Conservation (phyloP, 441 rosid species). For the Sinapis alba region DNA sequence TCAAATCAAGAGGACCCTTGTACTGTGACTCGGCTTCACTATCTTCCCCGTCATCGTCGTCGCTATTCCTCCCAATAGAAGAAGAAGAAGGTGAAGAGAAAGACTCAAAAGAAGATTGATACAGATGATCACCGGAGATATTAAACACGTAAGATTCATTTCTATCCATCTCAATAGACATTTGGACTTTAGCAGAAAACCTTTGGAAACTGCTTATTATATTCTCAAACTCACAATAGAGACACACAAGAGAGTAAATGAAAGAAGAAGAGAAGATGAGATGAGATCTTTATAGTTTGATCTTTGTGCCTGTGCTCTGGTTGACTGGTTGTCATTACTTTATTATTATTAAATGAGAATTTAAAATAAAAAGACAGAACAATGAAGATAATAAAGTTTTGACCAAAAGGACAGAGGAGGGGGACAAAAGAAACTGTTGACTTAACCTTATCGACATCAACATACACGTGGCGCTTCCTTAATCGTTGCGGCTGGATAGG, state of each 20-base stretch:
- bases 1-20: slow-evolving; percentile 55
- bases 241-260: neutral
- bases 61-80: slow-evolving; percentile 69
- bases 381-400: neutral
- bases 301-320: neutral
- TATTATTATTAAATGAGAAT: neutral
- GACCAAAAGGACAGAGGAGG: too few relatives aligned
- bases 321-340: neutral
- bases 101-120: slow-evolving; percentile 32
- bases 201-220: neutral
- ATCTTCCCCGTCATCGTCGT: slow-evolving; percentile 32
- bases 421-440: neutral
- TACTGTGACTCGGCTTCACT: slow-evolving; percentile 61
- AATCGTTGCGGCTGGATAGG: slow-evolving; percentile 31
- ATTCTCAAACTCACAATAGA: neutral
- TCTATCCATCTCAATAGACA: slow-evolving; percentile 31
- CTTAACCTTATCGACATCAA: neutral
- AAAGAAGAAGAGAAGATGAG: slow-evolving; percentile 5
- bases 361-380: neutral
- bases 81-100: slow-evolving; percentile 46
- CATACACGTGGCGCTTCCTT: neutral
- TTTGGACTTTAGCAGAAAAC: slow-evolving; percentile 18
- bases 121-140: slow-evolving; percentile 34
- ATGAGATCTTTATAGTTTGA: slow-evolving; percentile 7
- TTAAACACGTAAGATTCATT: slow-evolving; percentile 36